phyloP scores from a whole-genome alignment of 1,139 yeast genomes.

The Suhomyces kunorum region DNA sequence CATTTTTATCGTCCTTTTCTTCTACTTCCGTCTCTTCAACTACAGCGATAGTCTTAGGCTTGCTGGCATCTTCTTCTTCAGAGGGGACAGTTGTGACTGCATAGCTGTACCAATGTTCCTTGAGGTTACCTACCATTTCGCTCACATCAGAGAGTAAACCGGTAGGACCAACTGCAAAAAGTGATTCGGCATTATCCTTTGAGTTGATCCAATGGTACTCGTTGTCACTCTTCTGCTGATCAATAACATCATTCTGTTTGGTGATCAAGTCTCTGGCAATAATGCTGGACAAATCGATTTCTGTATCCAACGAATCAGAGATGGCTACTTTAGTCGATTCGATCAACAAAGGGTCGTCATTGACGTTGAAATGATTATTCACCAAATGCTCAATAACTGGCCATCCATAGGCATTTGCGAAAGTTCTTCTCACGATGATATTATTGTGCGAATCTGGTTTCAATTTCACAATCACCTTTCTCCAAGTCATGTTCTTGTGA shows the following conservation, averaged over 20 bases:
- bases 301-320: conserved; percentile 29
- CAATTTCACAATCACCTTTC: conserved; percentile 83
- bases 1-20: conserved; percentile 9
- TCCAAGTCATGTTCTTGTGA: conserved; percentile 85
- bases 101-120: conserved; percentile 40
- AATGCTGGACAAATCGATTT: conserved; percentile 32
- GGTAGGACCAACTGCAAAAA: conserved; percentile 70
- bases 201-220: conserved; percentile 54
- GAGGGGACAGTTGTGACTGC: conserved; percentile 13
- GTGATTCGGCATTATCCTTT: conserved; percentile 47
- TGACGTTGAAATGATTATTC: conserved; percentile 54
- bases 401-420: conserved; percentile 97
- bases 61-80: background rate
- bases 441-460: conserved; percentile 97
- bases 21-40: background rate
- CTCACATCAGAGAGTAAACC: conserved; percentile 66
- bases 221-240: conserved; percentile 19
- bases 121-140: conserved; percentile 46
- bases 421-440: conserved; percentile 82
- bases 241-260: conserved; percentile 39
- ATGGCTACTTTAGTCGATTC: background rate
- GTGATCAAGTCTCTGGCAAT: conserved; percentile 39
- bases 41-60: background rate
- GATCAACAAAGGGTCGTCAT: too few species aligned
- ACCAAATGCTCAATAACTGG: conserved; percentile 84